Conservation (phyloP, 192 early-diverging fungal genomes). For the Entomortierella lignicola region DNA sequence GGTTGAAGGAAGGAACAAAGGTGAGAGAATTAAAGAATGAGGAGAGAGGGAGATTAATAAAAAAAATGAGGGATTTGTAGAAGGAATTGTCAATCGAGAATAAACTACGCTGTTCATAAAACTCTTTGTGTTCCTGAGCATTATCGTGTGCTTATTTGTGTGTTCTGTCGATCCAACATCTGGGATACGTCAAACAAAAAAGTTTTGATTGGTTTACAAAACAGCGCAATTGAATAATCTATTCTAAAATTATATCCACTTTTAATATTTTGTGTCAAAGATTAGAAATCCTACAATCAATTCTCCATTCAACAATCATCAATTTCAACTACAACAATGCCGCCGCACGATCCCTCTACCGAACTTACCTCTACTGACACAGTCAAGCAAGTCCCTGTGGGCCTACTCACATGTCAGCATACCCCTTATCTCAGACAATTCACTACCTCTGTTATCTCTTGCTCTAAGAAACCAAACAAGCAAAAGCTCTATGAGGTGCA, state of each 20-base stretch:
- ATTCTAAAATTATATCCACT: too few species aligned
- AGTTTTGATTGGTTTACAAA: slow-evolving; percentile 10
- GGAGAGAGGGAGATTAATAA: not conserved
- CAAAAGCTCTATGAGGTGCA: slow-evolving; percentile 71
- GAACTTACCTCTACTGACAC: not conserved
- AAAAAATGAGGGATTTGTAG: slow-evolving; percentile 1
- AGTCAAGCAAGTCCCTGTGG: slow-evolving; percentile 60
- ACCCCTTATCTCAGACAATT: slow-evolving; percentile 61
- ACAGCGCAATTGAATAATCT: not conserved
- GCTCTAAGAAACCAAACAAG: slow-evolving; percentile 62
- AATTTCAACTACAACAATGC: too few species aligned
- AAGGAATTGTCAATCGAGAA: not conserved
- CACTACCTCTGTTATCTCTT: slow-evolving; percentile 62
- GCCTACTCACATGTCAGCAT: slow-evolving; percentile 69
- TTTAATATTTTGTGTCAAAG: too few species aligned
- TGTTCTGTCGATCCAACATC: too few species aligned
- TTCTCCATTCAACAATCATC: not conserved
- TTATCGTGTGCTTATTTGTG: too few species aligned
- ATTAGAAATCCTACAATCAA: too few species aligned
- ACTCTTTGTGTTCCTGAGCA: too few species aligned
- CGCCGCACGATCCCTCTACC: not conserved
- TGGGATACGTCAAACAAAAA: too few species aligned
- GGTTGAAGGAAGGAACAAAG: too few species aligned
- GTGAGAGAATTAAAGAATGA: too few species aligned
- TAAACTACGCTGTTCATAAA: too few species aligned